A percentile compares a stretch with the other conserved stretches of the same genome.
Conservation (phyloP, 257 asterid genomes). For the Solanum lycopersicoides region DNA sequence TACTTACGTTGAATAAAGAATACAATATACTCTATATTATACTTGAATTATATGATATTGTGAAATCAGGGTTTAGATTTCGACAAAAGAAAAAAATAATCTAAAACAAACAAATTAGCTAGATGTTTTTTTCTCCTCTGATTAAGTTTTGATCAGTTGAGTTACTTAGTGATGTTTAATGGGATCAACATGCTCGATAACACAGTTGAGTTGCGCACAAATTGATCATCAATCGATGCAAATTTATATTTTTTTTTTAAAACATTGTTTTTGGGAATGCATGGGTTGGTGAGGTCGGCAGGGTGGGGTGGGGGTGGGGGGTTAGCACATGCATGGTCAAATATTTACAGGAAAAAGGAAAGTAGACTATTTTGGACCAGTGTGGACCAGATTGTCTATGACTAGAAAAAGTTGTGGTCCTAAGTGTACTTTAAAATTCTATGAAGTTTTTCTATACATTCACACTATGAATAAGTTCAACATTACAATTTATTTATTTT, state of each 20-base stretch:
- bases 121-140: too few relatives aligned
- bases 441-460: not conserved
- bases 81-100: too few relatives aligned
- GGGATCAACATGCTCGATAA: not conserved
- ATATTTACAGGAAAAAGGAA: not conserved
- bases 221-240: not conserved
- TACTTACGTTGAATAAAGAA: too few relatives aligned
- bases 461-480: not conserved
- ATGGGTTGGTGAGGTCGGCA: not conserved
- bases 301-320: not conserved
- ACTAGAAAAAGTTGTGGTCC: not conserved
- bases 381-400: not conserved
- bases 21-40: too few relatives aligned
- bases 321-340: not conserved
- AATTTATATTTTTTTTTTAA: not conserved
- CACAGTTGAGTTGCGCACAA: not conserved
- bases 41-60: not conserved
- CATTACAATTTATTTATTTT: not conserved
- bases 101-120: not conserved
- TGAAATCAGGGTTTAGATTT: not conserved
- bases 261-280: not conserved
- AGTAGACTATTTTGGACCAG: not conserved
- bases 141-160: not conserved
- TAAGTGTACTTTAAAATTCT: not conserved
- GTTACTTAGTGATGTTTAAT: not conserved